A percentile compares a stretch with the other conserved stretches of the same genome.
These are phyloP conservation scores for Acacia concinna DNA, from an alignment of 331 rosid species.

Conservation along the genomic window DNA sequence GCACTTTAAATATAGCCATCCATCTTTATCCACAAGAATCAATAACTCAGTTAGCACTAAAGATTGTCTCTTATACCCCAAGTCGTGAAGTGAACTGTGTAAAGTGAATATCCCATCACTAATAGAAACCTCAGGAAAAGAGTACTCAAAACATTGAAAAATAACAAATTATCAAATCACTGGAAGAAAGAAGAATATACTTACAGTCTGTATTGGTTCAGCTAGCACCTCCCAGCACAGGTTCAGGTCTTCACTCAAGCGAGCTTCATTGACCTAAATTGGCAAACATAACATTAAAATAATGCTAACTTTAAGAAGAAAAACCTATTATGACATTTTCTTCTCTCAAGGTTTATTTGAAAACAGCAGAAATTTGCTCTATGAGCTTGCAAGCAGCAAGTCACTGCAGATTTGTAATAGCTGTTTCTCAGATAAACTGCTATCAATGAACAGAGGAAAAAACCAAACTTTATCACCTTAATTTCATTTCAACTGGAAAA, in stretches of 20 bases:
- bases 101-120: neutral
- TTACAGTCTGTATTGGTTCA: constrained; percentile 87
- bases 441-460: neutral
- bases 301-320: constrained; percentile 4
- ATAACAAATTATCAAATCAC: constrained; percentile 11
- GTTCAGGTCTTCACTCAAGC: constrained; percentile 73
- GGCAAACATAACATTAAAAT: constrained; percentile 28
- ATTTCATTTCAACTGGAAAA: neutral
- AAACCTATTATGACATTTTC: neutral
- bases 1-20: neutral
- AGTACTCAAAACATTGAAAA: neutral
- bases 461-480: constrained; percentile 19
- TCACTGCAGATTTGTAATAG: constrained; percentile 10
- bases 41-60: neutral
- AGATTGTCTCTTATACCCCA: neutral
- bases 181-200: constrained; percentile 30
- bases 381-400: constrained; percentile 17
- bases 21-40: neutral
- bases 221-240: constrained; percentile 94
- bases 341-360: constrained; percentile 3
- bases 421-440: constrained; percentile 10
- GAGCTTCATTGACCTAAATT: constrained; percentile 66
- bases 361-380: constrained; percentile 4
- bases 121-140: neutral
- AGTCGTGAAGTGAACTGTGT: neutral